A percentile compares a stretch with the other conserved stretches of the same genome.
Conservation (phyloP, 2,329 filamentous ascomycete genomes). For the Plenodomus lindquistii region DNA sequence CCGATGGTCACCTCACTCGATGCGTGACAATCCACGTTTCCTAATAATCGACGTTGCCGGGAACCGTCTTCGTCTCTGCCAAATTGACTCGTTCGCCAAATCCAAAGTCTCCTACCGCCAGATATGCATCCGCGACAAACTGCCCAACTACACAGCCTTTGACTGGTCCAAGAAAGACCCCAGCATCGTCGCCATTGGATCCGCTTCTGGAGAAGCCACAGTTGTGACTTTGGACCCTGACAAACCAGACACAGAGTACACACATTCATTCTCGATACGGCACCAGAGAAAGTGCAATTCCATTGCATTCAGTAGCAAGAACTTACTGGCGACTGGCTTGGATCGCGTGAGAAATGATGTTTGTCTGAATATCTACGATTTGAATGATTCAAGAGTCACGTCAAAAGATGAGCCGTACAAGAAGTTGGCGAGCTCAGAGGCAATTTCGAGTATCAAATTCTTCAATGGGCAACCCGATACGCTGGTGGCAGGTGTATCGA, state of each 20-base stretch:
- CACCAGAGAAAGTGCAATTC: slow-evolving; percentile 79
- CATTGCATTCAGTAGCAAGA: slow-evolving; percentile 75
- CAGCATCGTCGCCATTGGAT: slow-evolving; percentile 74
- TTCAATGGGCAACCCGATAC: slow-evolving; percentile 77
- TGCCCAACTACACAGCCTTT: slow-evolving; percentile 66
- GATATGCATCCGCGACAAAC: slow-evolving; percentile 57
- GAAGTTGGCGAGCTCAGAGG: slow-evolving; percentile 65
- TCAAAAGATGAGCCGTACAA: slow-evolving; percentile 57
- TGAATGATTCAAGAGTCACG: slow-evolving; percentile 61
- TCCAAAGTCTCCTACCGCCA: slow-evolving; percentile 56
- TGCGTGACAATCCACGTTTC: slow-evolving; percentile 57
- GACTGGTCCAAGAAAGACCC: slow-evolving; percentile 66
- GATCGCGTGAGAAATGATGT: slow-evolving; percentile 81
- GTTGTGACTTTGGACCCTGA: slow-evolving; percentile 73
- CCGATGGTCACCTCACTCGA: slow-evolving; percentile 65
- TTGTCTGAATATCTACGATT: slow-evolving; percentile 81
- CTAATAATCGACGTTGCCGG: slow-evolving; percentile 64
- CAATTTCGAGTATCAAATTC: slow-evolving; percentile 82
- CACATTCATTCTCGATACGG: slow-evolving; percentile 72
- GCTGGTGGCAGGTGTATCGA: slow-evolving; percentile 74
- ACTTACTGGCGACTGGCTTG: slow-evolving; percentile 74
- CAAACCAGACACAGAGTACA: slow-evolving; percentile 41
- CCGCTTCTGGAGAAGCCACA: slow-evolving; percentile 74
- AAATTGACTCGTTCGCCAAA: slow-evolving; percentile 47
- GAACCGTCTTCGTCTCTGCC: slow-evolving; percentile 62